phyloP scores from a whole-genome alignment of 257 asterid species.

The Thymus quinquecostatus region DNA sequence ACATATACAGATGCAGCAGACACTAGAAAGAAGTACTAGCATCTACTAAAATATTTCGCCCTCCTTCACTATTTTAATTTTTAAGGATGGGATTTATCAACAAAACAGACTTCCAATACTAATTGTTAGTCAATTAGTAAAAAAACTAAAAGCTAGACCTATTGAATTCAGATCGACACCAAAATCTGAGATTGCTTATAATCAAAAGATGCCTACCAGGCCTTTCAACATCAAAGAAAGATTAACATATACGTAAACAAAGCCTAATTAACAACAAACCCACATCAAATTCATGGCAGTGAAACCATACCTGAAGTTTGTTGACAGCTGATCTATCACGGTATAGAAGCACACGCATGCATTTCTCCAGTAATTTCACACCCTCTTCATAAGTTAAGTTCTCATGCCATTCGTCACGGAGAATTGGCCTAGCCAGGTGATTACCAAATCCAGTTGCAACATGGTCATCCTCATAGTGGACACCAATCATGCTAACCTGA shows the following conservation, averaged over 20 bases:
- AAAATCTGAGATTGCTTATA: background rate
- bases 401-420: slow-evolving; percentile 96
- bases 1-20: background rate
- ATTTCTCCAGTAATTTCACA: slow-evolving; percentile 83
- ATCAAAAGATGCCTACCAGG: background rate
- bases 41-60: background rate
- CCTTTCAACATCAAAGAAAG: slow-evolving; percentile 13
- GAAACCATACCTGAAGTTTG: slow-evolving; percentile 76
- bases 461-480: slow-evolving; percentile 83
- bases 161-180: background rate
- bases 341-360: slow-evolving; percentile 97
- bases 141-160: background rate
- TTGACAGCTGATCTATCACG: slow-evolving; percentile 98
- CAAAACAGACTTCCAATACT: background rate
- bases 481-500: slow-evolving; percentile 98
- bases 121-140: background rate
- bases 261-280: background rate
- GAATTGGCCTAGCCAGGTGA: slow-evolving; percentile 89
- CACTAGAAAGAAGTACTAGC: background rate
- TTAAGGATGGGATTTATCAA: slow-evolving; percentile 5
- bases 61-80: background rate
- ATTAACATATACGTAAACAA: background rate
- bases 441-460: slow-evolving; percentile 96
- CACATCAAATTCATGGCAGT: background rate
- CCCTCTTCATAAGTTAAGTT: slow-evolving; percentile 91